Evolutionary conservation across 2,329 filamentous ascomycete species (phyloP), one percentile per base, ranked within the genome.

Genomic region (Cytospora piceae): DNA sequence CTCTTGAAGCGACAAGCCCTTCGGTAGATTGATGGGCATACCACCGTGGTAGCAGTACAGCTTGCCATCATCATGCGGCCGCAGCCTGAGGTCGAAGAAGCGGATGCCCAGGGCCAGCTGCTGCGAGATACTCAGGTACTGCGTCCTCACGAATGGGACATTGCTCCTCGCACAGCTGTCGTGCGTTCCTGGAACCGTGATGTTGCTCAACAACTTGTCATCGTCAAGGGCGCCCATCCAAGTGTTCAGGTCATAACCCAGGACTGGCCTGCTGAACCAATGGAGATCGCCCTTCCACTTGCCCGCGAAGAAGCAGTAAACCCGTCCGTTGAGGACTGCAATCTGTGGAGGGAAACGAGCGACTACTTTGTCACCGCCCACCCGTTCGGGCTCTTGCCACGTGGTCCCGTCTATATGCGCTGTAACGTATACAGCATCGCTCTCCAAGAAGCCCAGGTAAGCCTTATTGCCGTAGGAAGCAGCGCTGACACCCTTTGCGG

Each of bases 111-210:
- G 87, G 24, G 84, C 79, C n/a, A 92, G 81, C 74, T 92, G 90
- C 67, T 86, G 83, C 54, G 77, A 75, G 0, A 89, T 82, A 34
- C 83, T 81, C 22, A 90, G 85, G 46, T 87, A 84, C 76, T 92
- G 90, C 70, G 90, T 92, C 51, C 89, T 84, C n/a, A 92, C 90
- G 11, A 88, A 91, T 0, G 89, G 89, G 12, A 75, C 71, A 55
- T 69, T 71, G 64, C 71, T 73, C 56, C 73, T 67, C 49, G 74
- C 74, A 53, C 69, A 70, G 24, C 88, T 90, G 74, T 92, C 92
- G 78, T 92, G 90, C 0, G 90, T 92, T 64, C 90, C 90, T 0
- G 90, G 90, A 56, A 92, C 89, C 7, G 87, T 90, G 31, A 92
- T 79, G 1, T 83, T 82, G 7, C 87, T 89, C 6, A 92, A 74